Evolutionary conservation across 257 asterid genomes (phyloP), one percentile per base, ranked within the genome.

Genomic region (Rehmannia glutinosa): DNA sequence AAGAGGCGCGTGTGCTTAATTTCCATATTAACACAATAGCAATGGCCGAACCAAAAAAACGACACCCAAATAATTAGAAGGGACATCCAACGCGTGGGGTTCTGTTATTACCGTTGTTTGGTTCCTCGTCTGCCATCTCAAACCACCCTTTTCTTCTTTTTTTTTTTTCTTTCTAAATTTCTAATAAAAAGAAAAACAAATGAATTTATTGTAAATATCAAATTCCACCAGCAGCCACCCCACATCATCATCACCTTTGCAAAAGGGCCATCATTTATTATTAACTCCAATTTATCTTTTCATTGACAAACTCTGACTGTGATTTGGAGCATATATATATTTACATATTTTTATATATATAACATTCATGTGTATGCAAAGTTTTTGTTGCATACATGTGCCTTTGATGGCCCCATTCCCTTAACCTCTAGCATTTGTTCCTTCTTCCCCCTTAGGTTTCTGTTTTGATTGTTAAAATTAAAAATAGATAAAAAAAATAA

Each of bases 331-430:
- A 56, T 19, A 67, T 43, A 47, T 49, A 33, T 10, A 68, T 41
- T 8, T 55, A 56, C 53, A 71, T 57, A 62, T 69, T 45, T 63
- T 54, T 15, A 16, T 50, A 17, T 35, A 60, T 64, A 41, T 56
- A 64, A 6, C 52, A 53, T 74, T n/a, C n/a, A n/a, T n/a, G 69
- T 65, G 66, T 68, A 68, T 71, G 25, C 73, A 71, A 66, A 73
- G 62, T 56, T 77, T 71, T 80, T 76, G 95, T 87, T 81, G 95
- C 81, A 70, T 66, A 62, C 87, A 87, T 87, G 95, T 87, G 95
- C 87, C 72, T 68, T 74, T 71, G 71, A 71, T 70, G 80, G 71
- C 81, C 80, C 75, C 64, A 59, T 63, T 58, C 73, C 57, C 55
- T 79, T 69, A 73, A 59, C 83, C 75, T 57, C 67, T 68, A 68